Evolutionary conservation across 352 stramenopile species (phyloP), one percentile per base, ranked within the genome.

Genomic region (Globisporangium barbulae): DNA sequence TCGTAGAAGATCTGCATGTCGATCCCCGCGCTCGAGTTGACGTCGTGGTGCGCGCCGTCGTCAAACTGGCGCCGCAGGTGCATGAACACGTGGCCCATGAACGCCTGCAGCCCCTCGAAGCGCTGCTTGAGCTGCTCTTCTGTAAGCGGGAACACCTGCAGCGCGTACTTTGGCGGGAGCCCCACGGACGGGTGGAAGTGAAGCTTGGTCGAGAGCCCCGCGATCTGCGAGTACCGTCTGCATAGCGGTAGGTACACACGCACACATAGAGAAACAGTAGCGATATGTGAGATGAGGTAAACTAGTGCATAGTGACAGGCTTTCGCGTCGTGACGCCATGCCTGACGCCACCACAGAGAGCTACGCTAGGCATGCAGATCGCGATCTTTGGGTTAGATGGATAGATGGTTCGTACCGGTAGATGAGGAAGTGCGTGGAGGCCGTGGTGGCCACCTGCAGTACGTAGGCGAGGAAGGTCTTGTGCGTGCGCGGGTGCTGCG

Each of bases 1-100:
- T 92, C 85, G 59, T 76, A 85, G 64, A 91, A 90, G 61, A 90
- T 79, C 72, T 94, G 85, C 78, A 94, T 92, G 65, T 94, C 85
- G n/a, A 87, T 65, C 0, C 83, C 83, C 1, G 81, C 81, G 42
- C 65, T 74, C 1, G 79, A 90, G 53, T 61, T 65, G 3, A 76
- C 70, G 64, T 91, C 83, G 55, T 92, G 83, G 21, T 92, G 85
- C 45, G 84, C 37, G 1, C 85, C 82, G 9, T 79, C 69, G 9
- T 80, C 72, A 52, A 87, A 73, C 54, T 87, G 75, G 25, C 57
- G 62, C 3, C 59, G 49, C 17, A 94, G 58, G 45, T 84, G 71
- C 8, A 48, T 55, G 44, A 90, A 75, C 3, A 91, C 71, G 19
- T 87, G 73, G 9, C 61, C 61, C 15, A 92, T 61, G 62, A 91